These are phyloP conservation scores for Boletus tomentosulus DNA, from an alignment of 768 basidiomycete species.

Conservation along the genomic window DNA sequence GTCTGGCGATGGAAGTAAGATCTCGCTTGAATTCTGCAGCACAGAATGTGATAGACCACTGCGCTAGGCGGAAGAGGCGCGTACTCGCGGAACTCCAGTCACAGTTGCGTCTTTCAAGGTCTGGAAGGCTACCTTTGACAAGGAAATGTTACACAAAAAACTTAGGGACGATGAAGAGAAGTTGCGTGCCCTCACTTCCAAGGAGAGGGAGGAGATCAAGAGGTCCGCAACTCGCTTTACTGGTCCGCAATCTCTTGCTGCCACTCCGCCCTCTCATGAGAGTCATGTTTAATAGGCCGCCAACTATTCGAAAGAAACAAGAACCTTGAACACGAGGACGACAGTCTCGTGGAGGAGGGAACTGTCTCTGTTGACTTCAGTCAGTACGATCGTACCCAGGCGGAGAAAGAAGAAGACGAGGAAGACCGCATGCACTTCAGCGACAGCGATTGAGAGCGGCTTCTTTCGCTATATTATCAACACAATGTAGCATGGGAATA, in stretches of 20 bases:
- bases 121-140: constrained; percentile 81
- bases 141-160: constrained; percentile 55
- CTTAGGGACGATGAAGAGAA: constrained; percentile 74
- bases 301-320: constrained; percentile 87
- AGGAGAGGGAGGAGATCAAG: constrained; percentile 84
- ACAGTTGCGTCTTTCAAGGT: constrained; percentile 73
- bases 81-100: constrained; percentile 89
- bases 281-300: constrained; percentile 53
- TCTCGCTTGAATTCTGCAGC: not conserved
- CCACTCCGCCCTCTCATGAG: constrained; percentile 3
- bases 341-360: constrained; percentile 78
- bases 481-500: constrained; percentile 6
- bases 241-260: constrained; percentile 45
- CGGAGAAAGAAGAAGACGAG: constrained; percentile 52
- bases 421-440: constrained; percentile 70
- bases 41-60: constrained; percentile 1
- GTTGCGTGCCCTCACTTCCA: constrained; percentile 63
- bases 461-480: not conserved
- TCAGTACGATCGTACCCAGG: constrained; percentile 73
- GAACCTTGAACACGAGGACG: constrained; percentile 69
- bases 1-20: constrained; percentile 68
- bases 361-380: constrained; percentile 83
- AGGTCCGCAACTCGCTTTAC: constrained; percentile 54
- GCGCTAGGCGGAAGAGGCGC: constrained; percentile 76
- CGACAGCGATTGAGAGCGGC: constrained; percentile 70